Evolutionary conservation across 495 filamentous ascomycete species (phyloP).

Genomic region (Podospora sp.): DNA sequence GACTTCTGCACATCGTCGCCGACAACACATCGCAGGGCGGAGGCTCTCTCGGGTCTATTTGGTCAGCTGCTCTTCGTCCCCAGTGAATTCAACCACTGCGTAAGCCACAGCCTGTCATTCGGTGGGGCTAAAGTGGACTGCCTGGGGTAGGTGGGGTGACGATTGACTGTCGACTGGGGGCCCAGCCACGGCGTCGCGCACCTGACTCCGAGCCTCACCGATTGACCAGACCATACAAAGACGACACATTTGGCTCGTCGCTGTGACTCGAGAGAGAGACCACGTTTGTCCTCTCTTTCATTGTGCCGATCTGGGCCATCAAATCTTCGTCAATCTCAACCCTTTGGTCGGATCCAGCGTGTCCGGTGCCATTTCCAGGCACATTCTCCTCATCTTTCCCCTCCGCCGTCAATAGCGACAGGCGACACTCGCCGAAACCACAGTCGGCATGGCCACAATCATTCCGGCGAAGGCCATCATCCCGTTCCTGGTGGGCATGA

Average conservation of each 20-base stretch:
- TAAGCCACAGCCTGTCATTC: conserved; percentile 1
- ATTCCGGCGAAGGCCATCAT: conserved; percentile 59
- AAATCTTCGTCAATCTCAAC: neutral
- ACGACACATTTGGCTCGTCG: neutral
- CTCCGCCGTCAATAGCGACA: conserved; percentile 5
- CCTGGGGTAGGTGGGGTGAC: neutral
- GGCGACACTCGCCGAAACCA: neutral
- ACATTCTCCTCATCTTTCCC: neutral
- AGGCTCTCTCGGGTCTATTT: neutral
- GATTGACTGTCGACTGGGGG: neutral
- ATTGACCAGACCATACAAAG: neutral
- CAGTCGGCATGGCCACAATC: conserved; percentile 41
- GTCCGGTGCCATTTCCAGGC: neutral
- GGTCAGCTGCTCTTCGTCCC: neutral
- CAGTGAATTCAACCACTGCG: neutral
- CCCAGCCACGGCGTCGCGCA: neutral
- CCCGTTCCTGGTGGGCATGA: conserved; percentile 86
- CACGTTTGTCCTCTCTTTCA: neutral
- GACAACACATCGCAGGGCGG: neutral
- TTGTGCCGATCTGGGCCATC: neutral
- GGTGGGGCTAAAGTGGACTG: neutral
- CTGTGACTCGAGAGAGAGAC: neutral
- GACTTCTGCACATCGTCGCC: neutral
- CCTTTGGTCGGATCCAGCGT: neutral
- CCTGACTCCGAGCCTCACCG: conserved; percentile 1